Percentiles rank a stretch among this genome's conserved stretches.
phyloP scores from a whole-genome alignment of 768 basidiomycete species.

The Kwoniella botswanensis region DNA sequence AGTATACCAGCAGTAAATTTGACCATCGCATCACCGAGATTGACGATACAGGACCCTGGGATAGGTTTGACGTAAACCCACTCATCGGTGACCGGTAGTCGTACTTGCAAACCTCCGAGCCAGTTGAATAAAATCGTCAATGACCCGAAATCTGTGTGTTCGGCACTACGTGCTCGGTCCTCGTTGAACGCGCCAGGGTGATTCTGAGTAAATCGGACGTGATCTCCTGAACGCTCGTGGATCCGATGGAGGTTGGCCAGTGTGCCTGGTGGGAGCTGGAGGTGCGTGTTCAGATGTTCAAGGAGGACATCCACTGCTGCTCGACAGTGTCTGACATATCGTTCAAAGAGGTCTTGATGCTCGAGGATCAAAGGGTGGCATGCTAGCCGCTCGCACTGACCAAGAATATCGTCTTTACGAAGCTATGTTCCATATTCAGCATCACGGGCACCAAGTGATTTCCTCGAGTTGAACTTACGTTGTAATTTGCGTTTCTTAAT shows the following conservation, averaged over 20 bases:
- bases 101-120: slow-evolving; percentile 37
- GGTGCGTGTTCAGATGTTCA: slow-evolving; percentile 23
- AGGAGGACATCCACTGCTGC: slow-evolving; percentile 29
- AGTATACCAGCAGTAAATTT: slow-evolving; percentile 71
- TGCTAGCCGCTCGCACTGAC: slow-evolving; percentile 26
- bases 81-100: slow-evolving; percentile 23
- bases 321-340: slow-evolving; percentile 31
- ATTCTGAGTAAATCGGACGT: slow-evolving; percentile 35
- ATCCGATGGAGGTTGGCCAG: slow-evolving; percentile 31
- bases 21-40: slow-evolving; percentile 68
- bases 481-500: slow-evolving; percentile 32
- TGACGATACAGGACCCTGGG: slow-evolving; percentile 67
- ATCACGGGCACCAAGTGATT: not conserved
- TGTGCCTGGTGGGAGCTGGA: slow-evolving; percentile 29
- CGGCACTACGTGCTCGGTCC: slow-evolving; percentile 21
- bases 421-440: slow-evolving; percentile 10
- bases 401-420: slow-evolving; percentile 37
- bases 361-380: slow-evolving; percentile 26
- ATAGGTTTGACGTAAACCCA: slow-evolving; percentile 61
- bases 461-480: slow-evolving; percentile 15
- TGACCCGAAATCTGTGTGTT: slow-evolving; percentile 39
- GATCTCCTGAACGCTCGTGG: slow-evolving; percentile 30
- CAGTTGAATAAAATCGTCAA: slow-evolving; percentile 40
- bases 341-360: slow-evolving; percentile 23
- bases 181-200: slow-evolving; percentile 21